These are phyloP conservation scores for Sordariomycetes sp. DNA, from an alignment of 2,329 filamentous ascomycete genomes.

Conservation along the genomic window DNA sequence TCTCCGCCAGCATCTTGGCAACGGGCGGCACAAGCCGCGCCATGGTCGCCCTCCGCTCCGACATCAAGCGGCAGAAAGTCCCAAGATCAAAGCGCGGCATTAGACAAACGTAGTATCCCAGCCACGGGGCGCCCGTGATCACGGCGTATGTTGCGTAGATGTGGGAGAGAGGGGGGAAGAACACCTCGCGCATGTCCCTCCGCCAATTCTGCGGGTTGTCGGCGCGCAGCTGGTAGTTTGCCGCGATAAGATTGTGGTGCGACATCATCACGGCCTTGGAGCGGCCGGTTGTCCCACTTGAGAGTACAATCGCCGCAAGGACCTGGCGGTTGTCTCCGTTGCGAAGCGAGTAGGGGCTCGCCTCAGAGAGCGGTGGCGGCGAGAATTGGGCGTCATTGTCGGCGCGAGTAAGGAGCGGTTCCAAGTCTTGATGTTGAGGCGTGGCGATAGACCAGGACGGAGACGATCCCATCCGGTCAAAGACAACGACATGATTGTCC, in stretches of 20 bases:
- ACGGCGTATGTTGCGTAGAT: slow-evolving; percentile 14
- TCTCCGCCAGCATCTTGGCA: background rate
- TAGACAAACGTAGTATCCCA: slow-evolving; percentile 10
- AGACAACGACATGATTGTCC: background rate
- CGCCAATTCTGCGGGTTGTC: slow-evolving; percentile 1
- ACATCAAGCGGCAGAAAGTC: slow-evolving; percentile 1
- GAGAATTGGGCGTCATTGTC: too few species aligned
- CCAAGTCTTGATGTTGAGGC: background rate
- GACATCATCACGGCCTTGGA: slow-evolving; percentile 49
- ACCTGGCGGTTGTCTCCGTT: background rate
- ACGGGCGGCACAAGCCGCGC: slow-evolving; percentile 1
- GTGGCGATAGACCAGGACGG: background rate
- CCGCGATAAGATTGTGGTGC: slow-evolving; percentile 45
- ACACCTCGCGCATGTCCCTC: slow-evolving; percentile 12
- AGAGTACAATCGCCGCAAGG: background rate
- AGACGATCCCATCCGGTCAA: background rate
- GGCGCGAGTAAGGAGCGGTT: too few species aligned
- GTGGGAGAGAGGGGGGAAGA: slow-evolving; percentile 16
- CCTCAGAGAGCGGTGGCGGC: background rate
- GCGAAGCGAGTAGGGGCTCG: background rate
- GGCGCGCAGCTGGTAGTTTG: background rate
- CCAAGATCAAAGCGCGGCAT: background rate
- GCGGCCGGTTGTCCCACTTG: slow-evolving; percentile 46
- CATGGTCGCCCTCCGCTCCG: background rate
- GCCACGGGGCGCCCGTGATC: slow-evolving; percentile 11